Base-by-base conservation (phyloP, 225 moss, liverwort and hornwort genomes). In the Physcomitrium patens region DNA sequence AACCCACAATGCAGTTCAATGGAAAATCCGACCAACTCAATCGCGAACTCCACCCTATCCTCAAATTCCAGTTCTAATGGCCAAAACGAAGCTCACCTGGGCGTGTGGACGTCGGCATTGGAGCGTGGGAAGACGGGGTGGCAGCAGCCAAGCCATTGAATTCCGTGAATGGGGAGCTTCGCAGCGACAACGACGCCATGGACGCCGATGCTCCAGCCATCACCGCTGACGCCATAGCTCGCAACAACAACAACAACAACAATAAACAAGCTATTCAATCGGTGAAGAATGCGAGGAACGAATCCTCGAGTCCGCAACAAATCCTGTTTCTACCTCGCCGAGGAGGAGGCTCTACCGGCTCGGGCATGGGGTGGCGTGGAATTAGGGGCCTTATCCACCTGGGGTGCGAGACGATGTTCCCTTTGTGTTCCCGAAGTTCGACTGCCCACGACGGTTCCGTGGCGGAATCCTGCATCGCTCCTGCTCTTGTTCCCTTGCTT, bases 131-230 rank as follows among this genome's bases (percentile, higher is more conserved):
- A n/a, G 75, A 81, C 17, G 71, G 51, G 16, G 67, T 65, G 3
- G 73, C 61, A 43, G 81, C 71, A 43, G 81, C 71, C 71, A 85
- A 18, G 63, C 85, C 85, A 20, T 72, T 72, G 68, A 81, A 81
- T 65, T 85, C 85, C 71, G 67, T 28, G 66, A 84, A 84, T 0
- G 80, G 55, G 5, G 80, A 71, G 37, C 42, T 10, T 18, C 78
- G 75, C 63, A 81, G 63, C 16, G 81, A 75, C 57, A 81, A 57
- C 63, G 85, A 78, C 68, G 75, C 85, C 85, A 81, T 76, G 68
- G 80, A 84, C 62, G 80, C 80, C 69, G 77, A 67, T 1, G 82
- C 79, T 60, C 50, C 82, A 44, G 75, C 83, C 77, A 77, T 80
- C 59, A 58, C 63, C 50, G 60, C 59, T 41, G 68, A 58, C 58